Conservation (phyloP, 768 basidiomycete genomes). For the Pleurotus platypus region DNA sequence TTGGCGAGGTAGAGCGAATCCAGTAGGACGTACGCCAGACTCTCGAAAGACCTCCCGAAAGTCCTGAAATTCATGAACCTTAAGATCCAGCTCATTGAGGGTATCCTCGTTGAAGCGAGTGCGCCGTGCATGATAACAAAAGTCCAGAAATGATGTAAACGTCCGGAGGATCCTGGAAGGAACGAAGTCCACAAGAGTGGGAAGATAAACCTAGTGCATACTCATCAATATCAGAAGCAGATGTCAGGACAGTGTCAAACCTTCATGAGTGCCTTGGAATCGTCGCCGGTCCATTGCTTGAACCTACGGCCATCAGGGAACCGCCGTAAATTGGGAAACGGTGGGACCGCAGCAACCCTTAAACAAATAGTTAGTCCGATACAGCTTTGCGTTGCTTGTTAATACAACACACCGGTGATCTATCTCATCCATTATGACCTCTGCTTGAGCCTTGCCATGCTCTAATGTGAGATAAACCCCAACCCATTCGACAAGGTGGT, state of each 20-base stretch:
- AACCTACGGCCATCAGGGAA: constrained; percentile 10
- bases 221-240: too few relatives aligned
- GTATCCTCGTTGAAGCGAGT: constrained; percentile 8
- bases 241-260: neutral
- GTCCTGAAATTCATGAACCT: constrained; percentile 10
- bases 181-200: constrained; percentile 16
- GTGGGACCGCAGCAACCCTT: constrained; percentile 8
- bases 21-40: constrained; percentile 10
- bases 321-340: constrained; percentile 7
- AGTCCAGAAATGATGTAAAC: constrained; percentile 17
- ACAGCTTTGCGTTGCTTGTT: neutral
- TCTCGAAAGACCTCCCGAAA: constrained; percentile 13
- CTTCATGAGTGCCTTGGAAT: constrained; percentile 11
- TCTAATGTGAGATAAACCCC: constrained; percentile 17
- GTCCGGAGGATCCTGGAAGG: constrained; percentile 14
- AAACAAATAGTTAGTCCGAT: neutral
- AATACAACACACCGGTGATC: neutral
- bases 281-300: constrained; percentile 12
- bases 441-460: constrained; percentile 13
- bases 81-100: constrained; percentile 7
- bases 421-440: constrained; percentile 17
- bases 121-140: constrained; percentile 19
- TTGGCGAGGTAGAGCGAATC: constrained; percentile 16
- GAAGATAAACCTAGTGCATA: constrained; percentile 16
- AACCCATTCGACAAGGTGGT: constrained; percentile 32